Conservation (phyloP, 768 basidiomycete species). For the Russula sp. region DNA sequence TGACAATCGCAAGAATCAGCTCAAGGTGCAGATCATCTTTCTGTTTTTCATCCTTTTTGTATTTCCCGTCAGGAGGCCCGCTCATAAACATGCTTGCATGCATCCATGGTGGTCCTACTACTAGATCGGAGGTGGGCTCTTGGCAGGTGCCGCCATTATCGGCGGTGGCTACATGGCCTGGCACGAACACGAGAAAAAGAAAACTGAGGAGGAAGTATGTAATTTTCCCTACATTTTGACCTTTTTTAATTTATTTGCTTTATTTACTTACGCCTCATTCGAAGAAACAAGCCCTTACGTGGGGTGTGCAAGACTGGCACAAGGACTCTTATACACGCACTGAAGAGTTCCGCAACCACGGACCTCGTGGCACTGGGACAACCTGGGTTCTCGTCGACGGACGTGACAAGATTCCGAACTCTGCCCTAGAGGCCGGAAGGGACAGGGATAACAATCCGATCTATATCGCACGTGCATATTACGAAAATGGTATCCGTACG, state of each 20-base stretch:
- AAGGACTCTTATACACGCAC: constrained; percentile 54
- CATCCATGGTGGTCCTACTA: no score
- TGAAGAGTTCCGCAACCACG: constrained; percentile 44
- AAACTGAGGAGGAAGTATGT: constrained; percentile 54
- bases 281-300: constrained; percentile 50
- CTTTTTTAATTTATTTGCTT: no score
- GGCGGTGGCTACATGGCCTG: constrained; percentile 52
- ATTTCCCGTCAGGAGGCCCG: no score
- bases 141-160: constrained; percentile 51
- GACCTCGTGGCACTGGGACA: constrained; percentile 46
- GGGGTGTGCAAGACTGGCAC: constrained; percentile 55
- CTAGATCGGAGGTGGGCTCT: constrained; percentile 64
- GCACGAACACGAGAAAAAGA: constrained; percentile 52
- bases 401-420: constrained; percentile 50
- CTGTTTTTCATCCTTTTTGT: no score
- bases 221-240: background rate
- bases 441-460: constrained; percentile 50
- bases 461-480: constrained; percentile 58
- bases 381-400: constrained; percentile 65
- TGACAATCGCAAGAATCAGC: constrained; percentile 55
- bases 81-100: no score
- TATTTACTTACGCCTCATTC: background rate
- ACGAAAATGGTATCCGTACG: constrained; percentile 57
- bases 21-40: constrained; percentile 51
- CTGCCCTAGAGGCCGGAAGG: constrained; percentile 53